These are phyloP conservation scores for Stagonosporopsis chrysanthemi DNA, from an alignment of 2,329 filamentous ascomycete genomes.

Conservation along the genomic window DNA sequence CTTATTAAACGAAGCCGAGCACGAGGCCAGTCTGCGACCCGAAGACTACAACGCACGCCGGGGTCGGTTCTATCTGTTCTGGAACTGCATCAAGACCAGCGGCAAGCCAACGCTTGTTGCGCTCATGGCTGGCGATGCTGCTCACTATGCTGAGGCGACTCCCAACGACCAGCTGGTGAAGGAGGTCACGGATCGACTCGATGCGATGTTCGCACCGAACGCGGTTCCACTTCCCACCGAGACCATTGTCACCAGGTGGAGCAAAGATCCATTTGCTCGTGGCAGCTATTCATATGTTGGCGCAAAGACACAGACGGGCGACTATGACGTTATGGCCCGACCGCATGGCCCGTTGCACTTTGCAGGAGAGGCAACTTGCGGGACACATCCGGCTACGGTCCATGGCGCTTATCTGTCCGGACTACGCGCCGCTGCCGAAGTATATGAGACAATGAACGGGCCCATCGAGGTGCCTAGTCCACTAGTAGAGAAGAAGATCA, in stretches of 20 bases:
- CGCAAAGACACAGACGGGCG: constrained; percentile 78
- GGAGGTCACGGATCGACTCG: constrained; percentile 81
- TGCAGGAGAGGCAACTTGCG: constrained; percentile 94
- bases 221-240: constrained; percentile 80
- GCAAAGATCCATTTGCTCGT: constrained; percentile 85
- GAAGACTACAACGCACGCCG: constrained; percentile 79
- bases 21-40: constrained; percentile 75
- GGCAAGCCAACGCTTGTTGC: constrained; percentile 86
- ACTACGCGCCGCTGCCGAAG: constrained; percentile 84
- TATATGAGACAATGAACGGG: constrained; percentile 81
- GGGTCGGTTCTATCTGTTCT: constrained; percentile 97
- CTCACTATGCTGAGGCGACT: constrained; percentile 82
- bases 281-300: constrained; percentile 97
- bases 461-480: constrained; percentile 78
- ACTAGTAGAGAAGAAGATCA: constrained; percentile 68
- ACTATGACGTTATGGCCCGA: constrained; percentile 91
- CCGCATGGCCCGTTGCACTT: constrained; percentile 89
- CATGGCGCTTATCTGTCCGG: constrained; percentile 96
- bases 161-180: constrained; percentile 77
- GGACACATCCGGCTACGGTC: constrained; percentile 94
- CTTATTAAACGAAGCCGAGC: constrained; percentile 76
- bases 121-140: constrained; percentile 94
- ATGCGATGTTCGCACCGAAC: constrained; percentile 71
- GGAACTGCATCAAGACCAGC: constrained; percentile 90
- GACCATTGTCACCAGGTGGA: constrained; percentile 91